A percentile compares a stretch with the other conserved stretches of the same genome.
phyloP scores from a whole-genome alignment of 345 rosid genomes.

The Viola odorata region DNA sequence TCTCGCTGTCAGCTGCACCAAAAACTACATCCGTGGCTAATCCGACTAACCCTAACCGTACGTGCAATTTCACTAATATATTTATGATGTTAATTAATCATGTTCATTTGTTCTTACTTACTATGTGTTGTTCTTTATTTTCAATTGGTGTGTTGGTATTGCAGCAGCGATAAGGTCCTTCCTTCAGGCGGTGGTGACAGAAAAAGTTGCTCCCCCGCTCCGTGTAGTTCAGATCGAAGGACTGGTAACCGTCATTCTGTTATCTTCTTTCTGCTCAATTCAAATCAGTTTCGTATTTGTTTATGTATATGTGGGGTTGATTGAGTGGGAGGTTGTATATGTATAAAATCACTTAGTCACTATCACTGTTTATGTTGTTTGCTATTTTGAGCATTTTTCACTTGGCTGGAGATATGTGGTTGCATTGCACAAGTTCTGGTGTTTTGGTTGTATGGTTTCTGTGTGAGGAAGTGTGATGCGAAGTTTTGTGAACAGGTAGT shows the following conservation, averaged over 20 bases:
- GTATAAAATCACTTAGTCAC: neutral
- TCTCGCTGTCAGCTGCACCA: too few species aligned
- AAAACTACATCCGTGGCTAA: neutral
- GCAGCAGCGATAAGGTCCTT: conserved; percentile 62
- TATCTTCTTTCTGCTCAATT: neutral
- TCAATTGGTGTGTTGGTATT: neutral
- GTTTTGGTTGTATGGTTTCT: too few species aligned
- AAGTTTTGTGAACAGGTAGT: conserved; percentile 45
- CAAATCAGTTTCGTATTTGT: neutral
- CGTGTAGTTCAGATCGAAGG: conserved; percentile 99
- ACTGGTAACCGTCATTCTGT: conserved; percentile 35
- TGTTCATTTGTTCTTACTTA: neutral
- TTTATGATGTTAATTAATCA: too few species aligned
- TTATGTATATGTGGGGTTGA: neutral
- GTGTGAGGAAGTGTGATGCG: too few species aligned
- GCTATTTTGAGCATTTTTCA: too few species aligned
- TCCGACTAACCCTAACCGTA: neutral
- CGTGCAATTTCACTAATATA: neutral
- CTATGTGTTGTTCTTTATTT: neutral
- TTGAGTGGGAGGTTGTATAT: neutral
- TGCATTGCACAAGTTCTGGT: too few species aligned
- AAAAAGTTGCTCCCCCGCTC: conserved; percentile 79
- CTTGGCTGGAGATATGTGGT: too few species aligned
- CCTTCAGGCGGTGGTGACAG: conserved; percentile 75
- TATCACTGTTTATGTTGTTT: neutral